A percentile compares a stretch with the other conserved stretches of the same genome.
phyloP scores from a whole-genome alignment of 2,329 filamentous ascomycete genomes.

The Cordyceps militaris region DNA sequence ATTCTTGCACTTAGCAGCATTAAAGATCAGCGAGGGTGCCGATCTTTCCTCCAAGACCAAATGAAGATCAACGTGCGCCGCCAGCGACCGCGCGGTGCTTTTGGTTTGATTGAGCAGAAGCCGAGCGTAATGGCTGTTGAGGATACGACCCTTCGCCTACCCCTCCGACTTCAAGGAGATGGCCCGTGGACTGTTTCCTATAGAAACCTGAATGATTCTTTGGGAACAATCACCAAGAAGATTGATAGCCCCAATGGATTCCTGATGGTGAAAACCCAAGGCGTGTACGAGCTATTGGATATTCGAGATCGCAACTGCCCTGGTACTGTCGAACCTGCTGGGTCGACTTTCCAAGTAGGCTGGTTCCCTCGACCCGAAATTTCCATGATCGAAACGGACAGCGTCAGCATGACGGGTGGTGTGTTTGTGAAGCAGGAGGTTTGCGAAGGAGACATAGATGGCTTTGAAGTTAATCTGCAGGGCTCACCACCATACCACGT shows the following conservation, averaged over 20 bases:
- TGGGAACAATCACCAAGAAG: slow-evolving; percentile 39
- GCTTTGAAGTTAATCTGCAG: slow-evolving; percentile 71
- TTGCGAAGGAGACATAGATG: slow-evolving; percentile 91
- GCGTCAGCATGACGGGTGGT: slow-evolving; percentile 46
- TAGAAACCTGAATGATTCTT: slow-evolving; percentile 53
- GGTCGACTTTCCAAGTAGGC: slow-evolving; percentile 69
- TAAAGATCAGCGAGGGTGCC: slow-evolving; percentile 79
- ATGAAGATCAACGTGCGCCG: slow-evolving; percentile 79
- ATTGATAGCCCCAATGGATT: slow-evolving; percentile 57
- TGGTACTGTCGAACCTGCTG: slow-evolving; percentile 67
- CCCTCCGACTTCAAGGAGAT: slow-evolving; percentile 78
- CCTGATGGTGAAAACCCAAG: slow-evolving; percentile 58
- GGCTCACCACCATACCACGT: slow-evolving; percentile 77
- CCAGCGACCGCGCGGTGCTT: slow-evolving; percentile 79
- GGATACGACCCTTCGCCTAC: slow-evolving; percentile 64
- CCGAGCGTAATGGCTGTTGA: slow-evolving; percentile 70
- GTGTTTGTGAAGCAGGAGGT: slow-evolving; percentile 70
- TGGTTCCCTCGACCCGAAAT: slow-evolving; percentile 81
- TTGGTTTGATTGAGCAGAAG: slow-evolving; percentile 79
- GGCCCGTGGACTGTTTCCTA: slow-evolving; percentile 78
- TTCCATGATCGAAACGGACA: slow-evolving; percentile 56
- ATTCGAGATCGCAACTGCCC: slow-evolving; percentile 76
- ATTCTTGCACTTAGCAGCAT: slow-evolving; percentile 78
- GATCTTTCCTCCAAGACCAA: slow-evolving; percentile 77
- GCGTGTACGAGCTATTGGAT: slow-evolving; percentile 72